These are phyloP conservation scores for Huntiella abstrusa DNA, from an alignment of 2,329 filamentous ascomycete genomes.

Conservation along the genomic window DNA sequence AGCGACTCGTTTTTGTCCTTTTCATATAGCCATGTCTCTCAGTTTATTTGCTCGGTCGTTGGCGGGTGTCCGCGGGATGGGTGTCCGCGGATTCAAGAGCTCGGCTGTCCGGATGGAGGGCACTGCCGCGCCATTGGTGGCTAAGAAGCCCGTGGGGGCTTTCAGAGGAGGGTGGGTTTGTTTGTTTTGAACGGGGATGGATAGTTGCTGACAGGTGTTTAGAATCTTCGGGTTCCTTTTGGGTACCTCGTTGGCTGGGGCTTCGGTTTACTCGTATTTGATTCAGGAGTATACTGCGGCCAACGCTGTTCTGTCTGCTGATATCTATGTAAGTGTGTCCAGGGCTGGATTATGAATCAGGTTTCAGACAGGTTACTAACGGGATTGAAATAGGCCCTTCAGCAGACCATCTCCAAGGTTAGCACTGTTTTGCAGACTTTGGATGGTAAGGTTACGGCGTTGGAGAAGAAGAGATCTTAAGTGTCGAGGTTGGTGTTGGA, in stretches of 20 bases:
- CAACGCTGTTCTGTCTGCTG: conserved; percentile 54
- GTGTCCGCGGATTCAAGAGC: conserved; percentile 25
- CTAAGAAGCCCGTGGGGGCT: conserved; percentile 38
- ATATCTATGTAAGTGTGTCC: conserved; percentile 4
- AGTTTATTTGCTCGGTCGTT: too few relatives aligned
- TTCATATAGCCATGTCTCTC: too few relatives aligned
- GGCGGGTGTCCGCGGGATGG: too few relatives aligned
- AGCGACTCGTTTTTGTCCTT: too few relatives aligned
- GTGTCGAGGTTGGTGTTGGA: not conserved
- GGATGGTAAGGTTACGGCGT: conserved; percentile 53
- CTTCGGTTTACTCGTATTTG: conserved; percentile 78
- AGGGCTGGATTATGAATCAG: not conserved
- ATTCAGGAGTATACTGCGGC: conserved; percentile 83
- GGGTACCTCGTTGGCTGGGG: conserved; percentile 61
- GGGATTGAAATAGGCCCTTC: conserved; percentile 41
- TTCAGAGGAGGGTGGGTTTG: conserved; percentile 40
- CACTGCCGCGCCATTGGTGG: conserved; percentile 28
- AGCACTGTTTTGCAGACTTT: conserved; percentile 58
- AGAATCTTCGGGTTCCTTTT: conserved; percentile 86
- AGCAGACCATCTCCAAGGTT: conserved; percentile 61
- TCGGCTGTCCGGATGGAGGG: conserved; percentile 27
- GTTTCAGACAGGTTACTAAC: not conserved
- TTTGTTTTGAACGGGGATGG: not conserved
- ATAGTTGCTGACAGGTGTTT: conserved; percentile 6
- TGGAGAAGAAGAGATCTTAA: conserved; percentile 35